Evolutionary conservation across 2,329 filamentous ascomycete genomes (phyloP).

Genomic region (Aspergillus aculeatus): DNA sequence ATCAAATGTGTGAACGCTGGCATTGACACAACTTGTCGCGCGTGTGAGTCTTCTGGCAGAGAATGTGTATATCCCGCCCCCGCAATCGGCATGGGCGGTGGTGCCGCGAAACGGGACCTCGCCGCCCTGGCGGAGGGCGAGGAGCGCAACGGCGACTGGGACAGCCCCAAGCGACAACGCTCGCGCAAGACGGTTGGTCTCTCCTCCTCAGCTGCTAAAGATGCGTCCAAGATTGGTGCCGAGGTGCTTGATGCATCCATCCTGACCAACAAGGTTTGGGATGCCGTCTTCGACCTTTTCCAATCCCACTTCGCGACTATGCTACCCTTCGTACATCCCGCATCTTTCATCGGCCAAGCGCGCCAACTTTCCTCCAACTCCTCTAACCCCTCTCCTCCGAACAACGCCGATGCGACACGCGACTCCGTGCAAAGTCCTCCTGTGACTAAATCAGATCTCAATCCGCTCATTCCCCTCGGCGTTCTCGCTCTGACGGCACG

Average conservation of each 20-base stretch:
- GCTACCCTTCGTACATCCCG: slow-evolving; percentile 57
- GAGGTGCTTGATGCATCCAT: slow-evolving; percentile 52
- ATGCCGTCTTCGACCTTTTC: slow-evolving; percentile 58
- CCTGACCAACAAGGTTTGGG: slow-evolving; percentile 57
- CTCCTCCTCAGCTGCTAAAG: slow-evolving; percentile 26
- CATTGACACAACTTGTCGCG: slow-evolving; percentile 68
- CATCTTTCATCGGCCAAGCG: slow-evolving; percentile 53
- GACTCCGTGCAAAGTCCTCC: slow-evolving; percentile 31
- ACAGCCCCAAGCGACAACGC: slow-evolving; percentile 43
- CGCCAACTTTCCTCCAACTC: slow-evolving; percentile 35
- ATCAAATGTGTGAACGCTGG: slow-evolving; percentile 84
- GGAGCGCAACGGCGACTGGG: slow-evolving; percentile 43
- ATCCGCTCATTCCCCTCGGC: slow-evolving; percentile 52
- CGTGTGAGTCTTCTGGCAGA: slow-evolving; percentile 69
- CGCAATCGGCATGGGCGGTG: slow-evolving; percentile 36
- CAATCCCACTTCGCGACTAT: slow-evolving; percentile 58
- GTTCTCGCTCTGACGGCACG: slow-evolving; percentile 57
- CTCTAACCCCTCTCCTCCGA: slow-evolving; percentile 17
- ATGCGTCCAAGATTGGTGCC: slow-evolving; percentile 33
- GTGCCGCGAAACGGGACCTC: slow-evolving; percentile 38
- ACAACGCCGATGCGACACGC: slow-evolving; percentile 16
- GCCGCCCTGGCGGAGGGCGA: slow-evolving; percentile 38
- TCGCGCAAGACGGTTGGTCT: slow-evolving; percentile 37
- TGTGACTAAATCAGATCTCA: slow-evolving; percentile 37
- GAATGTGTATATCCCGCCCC: slow-evolving; percentile 68